Evolutionary conservation across 1,139 yeast species (phyloP), one percentile per base, ranked within the genome.

Genomic region (Diutina mesorugosa): DNA sequence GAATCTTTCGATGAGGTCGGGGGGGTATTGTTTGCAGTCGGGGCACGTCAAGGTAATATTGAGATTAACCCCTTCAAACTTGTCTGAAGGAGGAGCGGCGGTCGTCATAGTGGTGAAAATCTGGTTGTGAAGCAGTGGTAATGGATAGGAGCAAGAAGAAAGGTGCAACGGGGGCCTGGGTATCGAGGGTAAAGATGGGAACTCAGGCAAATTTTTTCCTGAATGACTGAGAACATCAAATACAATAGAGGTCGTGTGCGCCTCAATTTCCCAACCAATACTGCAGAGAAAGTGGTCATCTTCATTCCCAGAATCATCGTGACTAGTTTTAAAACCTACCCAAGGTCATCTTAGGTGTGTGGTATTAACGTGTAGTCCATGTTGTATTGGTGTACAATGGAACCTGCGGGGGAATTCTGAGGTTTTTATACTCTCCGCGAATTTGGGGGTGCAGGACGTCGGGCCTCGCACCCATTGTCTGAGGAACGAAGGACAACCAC

Each of bases 21-120:
- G 99, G 21, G 99, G 99, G 66, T 84, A 88, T 53, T 87, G 91
- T 67, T 90, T 87, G 72, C 99, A 93, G 67, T 93, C 99, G 2
- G 98, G 98, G 69, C 99, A 93, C 38, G 93, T 85, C 62, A 93
- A 78, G 28, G 90, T 89, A 63, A 93, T 91, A 69, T 90, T 91
- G 66, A 93, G 78, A 72, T 93, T 87, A 18, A 88, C 89, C 16
- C 87, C 88, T 45, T 65, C 64, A 62, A 72, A 75, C 47, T 26
- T 18, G 51, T 47, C 51, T 12, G 51, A 3, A 14, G 51, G 21
- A 29, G 38, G 50, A 14, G 51, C 38, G n/a, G 51, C 29, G 12
- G 50, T 47, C 14, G 50, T 47, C 50, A 47, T 47, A 21, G 3
- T 47, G 28, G 29, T 16, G 12, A 14, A 9, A 47, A 21, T 26